Base-by-base conservation (phyloP, 2,329 filamentous ascomycete genomes). In the Fusarium humuli region DNA sequence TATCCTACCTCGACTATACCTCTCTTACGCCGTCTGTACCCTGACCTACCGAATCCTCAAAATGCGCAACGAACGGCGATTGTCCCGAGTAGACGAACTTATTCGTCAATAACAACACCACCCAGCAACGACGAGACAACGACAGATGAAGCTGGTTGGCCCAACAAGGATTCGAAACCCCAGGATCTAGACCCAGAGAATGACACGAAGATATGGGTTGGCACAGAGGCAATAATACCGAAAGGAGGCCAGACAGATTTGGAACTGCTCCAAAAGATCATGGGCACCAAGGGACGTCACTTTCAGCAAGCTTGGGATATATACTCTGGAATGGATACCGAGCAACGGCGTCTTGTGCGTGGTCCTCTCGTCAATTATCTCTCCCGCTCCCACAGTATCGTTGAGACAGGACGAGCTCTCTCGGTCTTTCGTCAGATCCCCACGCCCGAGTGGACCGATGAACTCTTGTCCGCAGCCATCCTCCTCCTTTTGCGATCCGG, bases 1-100 rank as follows among this genome's bases (percentile, higher is more conserved):
- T 88, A 88, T 55, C 86, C 86, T 7, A 81, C 73, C 34, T 82
- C 81, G 12, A 81, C 84, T 13, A 60, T 82, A 14, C 77, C 81
- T 16, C 77, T 85, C 7, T 71, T 86, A 63, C 82, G 82, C 44
- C 81, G 80, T 29, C 71, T 79, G 12, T 78, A 79, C 46, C 76
- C 77, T n/a, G 68, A 67, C 23, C 45, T 78, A 4, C 72, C 74
- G 10, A 71, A 63, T 45, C 55, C 74, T 23, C 77, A 73, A 44
- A 57, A 73, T 49, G 70, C 65, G 14, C 64, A 58, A 7, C 55
- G 49, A 12, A 44, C 60, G 20, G 32, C 54, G 18, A 58, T 57
- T 11, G 53, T 65, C 18, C 52, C 71, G 77, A 50, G 72, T 68
- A 68, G 69, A 34, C 71, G 75, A 48, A 71, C 71, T 18, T 78